Conservation (phyloP, 257 asterid genomes). For the Solanum neorickii region DNA sequence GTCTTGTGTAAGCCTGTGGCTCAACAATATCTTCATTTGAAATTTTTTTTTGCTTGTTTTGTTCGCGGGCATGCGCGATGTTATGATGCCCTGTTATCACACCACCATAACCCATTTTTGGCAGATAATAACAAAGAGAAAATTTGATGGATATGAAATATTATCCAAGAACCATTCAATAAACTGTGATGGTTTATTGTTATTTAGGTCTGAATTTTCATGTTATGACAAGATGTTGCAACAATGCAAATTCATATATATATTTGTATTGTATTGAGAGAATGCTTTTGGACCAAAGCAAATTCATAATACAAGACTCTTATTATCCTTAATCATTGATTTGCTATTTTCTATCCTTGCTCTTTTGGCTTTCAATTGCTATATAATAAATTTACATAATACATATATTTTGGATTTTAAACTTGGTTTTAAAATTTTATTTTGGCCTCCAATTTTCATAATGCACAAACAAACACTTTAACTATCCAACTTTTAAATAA, state of each 20-base stretch:
- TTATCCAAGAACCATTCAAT: neutral
- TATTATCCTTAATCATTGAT: neutral
- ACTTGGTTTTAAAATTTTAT: too few species aligned
- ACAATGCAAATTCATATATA: neutral
- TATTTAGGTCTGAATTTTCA: neutral
- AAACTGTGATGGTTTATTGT: neutral
- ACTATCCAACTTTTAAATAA: too few species aligned
- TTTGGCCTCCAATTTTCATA: too few species aligned
- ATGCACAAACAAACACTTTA: too few species aligned
- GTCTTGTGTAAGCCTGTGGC: conserved; percentile 39
- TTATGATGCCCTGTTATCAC: neutral
- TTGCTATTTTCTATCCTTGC: neutral
- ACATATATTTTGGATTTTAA: too few species aligned
- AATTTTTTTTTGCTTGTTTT: neutral
- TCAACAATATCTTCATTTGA: neutral
- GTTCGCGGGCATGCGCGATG: neutral
- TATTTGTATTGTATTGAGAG: neutral
- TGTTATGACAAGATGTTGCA: neutral
- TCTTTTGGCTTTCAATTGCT: neutral
- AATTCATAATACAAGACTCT: neutral
- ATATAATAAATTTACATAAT: too few species aligned
- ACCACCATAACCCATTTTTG: neutral
- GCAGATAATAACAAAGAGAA: neutral
- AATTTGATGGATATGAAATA: neutral
- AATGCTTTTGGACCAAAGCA: neutral